Percentiles rank a stretch among this genome's conserved stretches.
Conservation (phyloP, 306 rosid genomes). For the Fragaria vesca region DNA sequence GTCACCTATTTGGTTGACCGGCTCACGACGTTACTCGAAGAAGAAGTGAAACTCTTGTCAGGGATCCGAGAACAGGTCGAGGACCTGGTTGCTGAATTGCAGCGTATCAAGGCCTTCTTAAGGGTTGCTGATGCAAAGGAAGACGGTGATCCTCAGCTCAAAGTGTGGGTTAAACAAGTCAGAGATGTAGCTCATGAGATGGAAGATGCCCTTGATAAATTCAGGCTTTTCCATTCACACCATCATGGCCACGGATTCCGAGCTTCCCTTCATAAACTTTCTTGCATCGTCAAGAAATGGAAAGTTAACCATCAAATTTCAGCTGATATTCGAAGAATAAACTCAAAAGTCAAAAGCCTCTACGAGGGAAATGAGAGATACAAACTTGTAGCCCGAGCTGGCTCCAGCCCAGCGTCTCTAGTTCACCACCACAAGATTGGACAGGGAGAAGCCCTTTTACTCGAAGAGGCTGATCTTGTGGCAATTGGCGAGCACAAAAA, state of each 20-base stretch:
- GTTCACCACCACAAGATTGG: constrained; percentile 8
- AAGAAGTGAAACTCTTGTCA: constrained; percentile 40
- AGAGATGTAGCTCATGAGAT: constrained; percentile 32
- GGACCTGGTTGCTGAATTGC: constrained; percentile 15
- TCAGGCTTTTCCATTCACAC: constrained; percentile 4
- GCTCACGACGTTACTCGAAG: constrained; percentile 30
- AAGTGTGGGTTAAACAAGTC: constrained; percentile 32
- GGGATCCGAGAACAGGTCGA: constrained; percentile 28
- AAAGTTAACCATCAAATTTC: constrained; percentile 5
- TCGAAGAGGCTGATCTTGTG: constrained; percentile 55
- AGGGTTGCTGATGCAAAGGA: constrained; percentile 29
- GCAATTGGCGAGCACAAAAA: constrained; percentile 42
- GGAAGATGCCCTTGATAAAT: constrained; percentile 35
- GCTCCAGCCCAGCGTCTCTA: constrained; percentile 30
- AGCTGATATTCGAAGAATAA: constrained; percentile 11
- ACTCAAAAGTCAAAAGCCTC: constrained; percentile 9
- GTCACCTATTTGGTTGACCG: constrained; percentile 40
- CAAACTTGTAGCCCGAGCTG: neutral
- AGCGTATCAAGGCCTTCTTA: constrained; percentile 29
- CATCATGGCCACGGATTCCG: neutral
- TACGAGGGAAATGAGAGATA: constrained; percentile 1
- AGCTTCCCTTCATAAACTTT: neutral
- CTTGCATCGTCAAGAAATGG: constrained; percentile 8
- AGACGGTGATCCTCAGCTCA: constrained; percentile 21
- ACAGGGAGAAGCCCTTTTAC: constrained; percentile 54